These are phyloP conservation scores for Starmera amethionina DNA, from an alignment of 805 yeast species.

Conservation along the genomic window DNA sequence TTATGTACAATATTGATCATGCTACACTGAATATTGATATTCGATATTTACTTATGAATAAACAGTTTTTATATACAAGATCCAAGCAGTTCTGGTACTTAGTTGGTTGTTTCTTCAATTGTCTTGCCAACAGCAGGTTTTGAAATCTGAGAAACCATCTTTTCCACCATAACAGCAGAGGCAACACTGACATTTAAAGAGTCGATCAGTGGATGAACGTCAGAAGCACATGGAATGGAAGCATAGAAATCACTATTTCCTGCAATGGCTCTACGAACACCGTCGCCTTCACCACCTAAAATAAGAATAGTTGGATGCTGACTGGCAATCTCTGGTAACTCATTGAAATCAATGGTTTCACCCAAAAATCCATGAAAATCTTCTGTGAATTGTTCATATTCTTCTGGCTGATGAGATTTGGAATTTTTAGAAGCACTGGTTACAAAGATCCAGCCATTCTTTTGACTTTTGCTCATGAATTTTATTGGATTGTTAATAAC, in stretches of 20 bases:
- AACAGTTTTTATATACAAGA: no score
- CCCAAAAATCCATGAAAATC: constrained; percentile 4
- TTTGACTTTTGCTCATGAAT: constrained; percentile 46
- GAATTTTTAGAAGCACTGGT: constrained; percentile 40
- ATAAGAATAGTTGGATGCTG: constrained; percentile 58
- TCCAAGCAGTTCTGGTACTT: no score
- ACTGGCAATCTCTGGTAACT: constrained; percentile 33
- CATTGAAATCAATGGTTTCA: constrained; percentile 27
- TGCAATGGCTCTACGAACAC: constrained; percentile 60
- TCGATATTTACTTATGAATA: no score
- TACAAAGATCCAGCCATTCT: constrained; percentile 60
- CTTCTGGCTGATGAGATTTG: constrained; percentile 3
- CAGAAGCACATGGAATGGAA: constrained; percentile 22
- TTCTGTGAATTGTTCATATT: constrained; percentile 17
- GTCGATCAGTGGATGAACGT: constrained; percentile 39
- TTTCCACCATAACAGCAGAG: constrained; percentile 51
- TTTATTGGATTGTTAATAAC: constrained; percentile 46
- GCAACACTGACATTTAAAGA: constrained; percentile 90
- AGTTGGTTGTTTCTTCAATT: no score
- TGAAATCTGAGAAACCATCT: constrained; percentile 6
- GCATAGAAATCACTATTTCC: constrained; percentile 43
- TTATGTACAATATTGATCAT: no score
- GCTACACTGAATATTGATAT: no score
- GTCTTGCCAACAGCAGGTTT: no score
- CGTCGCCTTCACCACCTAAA: constrained; percentile 80